Evolutionary conservation across 352 stramenopile genomes (phyloP).

Genomic region (Pythium utonaiense): DNA sequence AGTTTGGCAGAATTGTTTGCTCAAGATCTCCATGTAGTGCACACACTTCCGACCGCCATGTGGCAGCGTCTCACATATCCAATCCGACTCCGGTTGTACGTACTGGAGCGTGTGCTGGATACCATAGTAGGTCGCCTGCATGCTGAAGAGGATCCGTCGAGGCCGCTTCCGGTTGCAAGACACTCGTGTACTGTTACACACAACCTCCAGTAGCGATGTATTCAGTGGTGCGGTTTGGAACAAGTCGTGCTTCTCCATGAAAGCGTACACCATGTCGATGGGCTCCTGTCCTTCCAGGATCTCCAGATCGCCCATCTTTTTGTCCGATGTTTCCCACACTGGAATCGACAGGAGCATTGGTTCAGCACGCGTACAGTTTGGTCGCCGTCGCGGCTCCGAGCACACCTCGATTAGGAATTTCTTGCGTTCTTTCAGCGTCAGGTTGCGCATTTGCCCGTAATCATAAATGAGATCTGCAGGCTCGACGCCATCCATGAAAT

Average conservation of each 20-base stretch:
- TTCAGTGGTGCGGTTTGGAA: conserved; percentile 82
- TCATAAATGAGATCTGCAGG: conserved; percentile 75
- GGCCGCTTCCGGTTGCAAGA: conserved; percentile 47
- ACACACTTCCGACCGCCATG: conserved; percentile 58
- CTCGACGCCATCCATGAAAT: conserved; percentile 72
- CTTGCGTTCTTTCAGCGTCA: conserved; percentile 63
- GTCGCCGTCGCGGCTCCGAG: conserved; percentile 50
- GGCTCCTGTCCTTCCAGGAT: conserved; percentile 79
- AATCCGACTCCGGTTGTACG: conserved; percentile 75
- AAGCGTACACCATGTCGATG: conserved; percentile 78
- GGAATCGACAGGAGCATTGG: conserved; percentile 71
- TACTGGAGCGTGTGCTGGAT: conserved; percentile 71
- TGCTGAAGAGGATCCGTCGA: conserved; percentile 70
- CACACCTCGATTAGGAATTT: conserved; percentile 67
- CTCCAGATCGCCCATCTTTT: conserved; percentile 69
- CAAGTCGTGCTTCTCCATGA: conserved; percentile 83
- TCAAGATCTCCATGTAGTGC: conserved; percentile 70
- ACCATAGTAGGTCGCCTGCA: conserved; percentile 72
- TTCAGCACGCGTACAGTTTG: conserved; percentile 77
- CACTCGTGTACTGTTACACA: conserved; percentile 74
- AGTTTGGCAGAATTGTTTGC: conserved; percentile 59
- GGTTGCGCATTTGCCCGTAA: conserved; percentile 66
- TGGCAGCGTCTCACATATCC: conserved; percentile 50
- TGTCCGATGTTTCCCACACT: conserved; percentile 65
- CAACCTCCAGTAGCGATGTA: conserved; percentile 56